Base-by-base conservation (phyloP, 768 basidiomycete genomes). In the Boletus tomentosulus region DNA sequence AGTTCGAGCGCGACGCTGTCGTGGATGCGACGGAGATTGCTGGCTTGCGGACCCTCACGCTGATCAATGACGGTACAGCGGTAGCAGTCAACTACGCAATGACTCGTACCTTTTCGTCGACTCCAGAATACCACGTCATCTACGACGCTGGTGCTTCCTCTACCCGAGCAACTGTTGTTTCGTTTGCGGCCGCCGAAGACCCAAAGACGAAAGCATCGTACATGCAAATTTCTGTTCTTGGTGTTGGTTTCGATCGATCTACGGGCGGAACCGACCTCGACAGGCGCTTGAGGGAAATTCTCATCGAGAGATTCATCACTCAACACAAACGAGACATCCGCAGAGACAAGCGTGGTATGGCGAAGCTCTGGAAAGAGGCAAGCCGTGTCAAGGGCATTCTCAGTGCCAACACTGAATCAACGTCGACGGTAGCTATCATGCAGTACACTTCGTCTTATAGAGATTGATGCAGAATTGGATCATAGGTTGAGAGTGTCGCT, bases 11-110 rank as follows among this genome's bases (percentile, higher is more conserved):
- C 12, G 89, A 94, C 70, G 90, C 96, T 2, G 81, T 98, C 37
- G 83, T 85, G 28, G 96, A 98, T 69, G 93, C 96, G 15, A 80
- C 94, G 34, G 96, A 97, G 64, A 83, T 98, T 43, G 84, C 94
- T 15, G 97, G 95, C 3, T 73, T 99, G 44, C 82, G 81, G 27
- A 85, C 88, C 1, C 74, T 98, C 31, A 86, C 90, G 0, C 77
- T 98, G 54, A 82, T 99, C 50, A 89, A 94, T 61, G 97, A 99
- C 62, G 96, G 96, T 27, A 84, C 91, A 0, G 92, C 94, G 2
- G 87, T 95, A n/a, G 97, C 93, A 13, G 80, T 98, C 61, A 99
- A 99, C 74, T 99, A 91, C 65, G 97, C 97, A 41, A 97, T 98
- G 93, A 93, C 94, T 2, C 83, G 96, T 46, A 78, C 84, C 2